These are phyloP conservation scores for Chlorella sp. DNA, from an alignment of 139 green algal genomes.

Conservation along the genomic window DNA sequence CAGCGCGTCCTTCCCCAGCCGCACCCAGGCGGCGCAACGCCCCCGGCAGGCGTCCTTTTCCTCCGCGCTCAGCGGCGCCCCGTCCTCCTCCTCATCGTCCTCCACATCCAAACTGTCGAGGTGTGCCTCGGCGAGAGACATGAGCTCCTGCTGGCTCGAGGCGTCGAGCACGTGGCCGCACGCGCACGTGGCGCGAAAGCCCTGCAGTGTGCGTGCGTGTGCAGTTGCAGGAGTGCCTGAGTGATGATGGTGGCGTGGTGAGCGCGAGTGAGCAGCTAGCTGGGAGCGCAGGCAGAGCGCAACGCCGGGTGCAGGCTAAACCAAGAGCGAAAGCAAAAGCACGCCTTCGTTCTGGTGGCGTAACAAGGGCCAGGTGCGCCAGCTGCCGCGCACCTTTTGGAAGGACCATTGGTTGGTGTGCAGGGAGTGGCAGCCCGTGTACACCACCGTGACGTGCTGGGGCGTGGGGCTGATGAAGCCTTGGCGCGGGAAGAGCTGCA, in stretches of 20 bases:
- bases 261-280: not conserved
- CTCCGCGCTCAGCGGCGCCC: too few relatives aligned
- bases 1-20: too few relatives aligned
- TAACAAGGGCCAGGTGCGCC: too few relatives aligned
- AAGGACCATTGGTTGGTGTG: not conserved
- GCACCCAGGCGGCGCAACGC: not conserved
- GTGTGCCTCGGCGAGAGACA: not conserved
- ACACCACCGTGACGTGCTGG: not conserved
- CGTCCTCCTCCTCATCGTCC: too few relatives aligned
- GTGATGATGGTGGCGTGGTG: not conserved
- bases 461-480: not conserved
- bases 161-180: not conserved
- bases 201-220: not conserved
- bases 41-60: not conserved
- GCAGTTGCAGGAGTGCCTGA: not conserved
- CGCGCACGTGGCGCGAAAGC: not conserved
- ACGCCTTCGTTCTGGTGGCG: too few relatives aligned
- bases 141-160: not conserved
- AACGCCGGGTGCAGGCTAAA: not conserved
- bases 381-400: not conserved
- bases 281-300: not conserved
- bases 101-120: too few relatives aligned
- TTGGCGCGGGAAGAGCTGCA: not conserved
- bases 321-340: not conserved
- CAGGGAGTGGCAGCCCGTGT: not conserved